Percentiles rank a stretch among this genome's conserved stretches.
phyloP scores from a whole-genome alignment of 345 rosid genomes.

The Arabis hirsuta region DNA sequence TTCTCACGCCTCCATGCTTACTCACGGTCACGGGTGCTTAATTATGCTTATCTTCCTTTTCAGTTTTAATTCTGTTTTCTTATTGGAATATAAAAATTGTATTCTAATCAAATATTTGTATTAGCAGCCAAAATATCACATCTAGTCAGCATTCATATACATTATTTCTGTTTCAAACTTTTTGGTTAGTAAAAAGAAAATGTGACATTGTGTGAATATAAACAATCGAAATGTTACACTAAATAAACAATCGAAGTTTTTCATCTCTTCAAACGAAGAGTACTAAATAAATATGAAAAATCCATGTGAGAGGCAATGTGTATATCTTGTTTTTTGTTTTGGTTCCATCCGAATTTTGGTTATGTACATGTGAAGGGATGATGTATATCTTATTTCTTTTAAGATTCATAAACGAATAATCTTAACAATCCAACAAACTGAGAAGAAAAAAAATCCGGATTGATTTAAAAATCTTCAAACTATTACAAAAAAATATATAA shows the following conservation, averaged over 20 bases:
- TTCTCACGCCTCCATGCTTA: constrained; percentile 38
- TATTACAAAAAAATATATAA: no score
- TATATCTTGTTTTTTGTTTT: background rate
- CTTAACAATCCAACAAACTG: no score
- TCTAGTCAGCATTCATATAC: constrained; percentile 26
- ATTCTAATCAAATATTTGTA: background rate
- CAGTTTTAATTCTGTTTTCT: constrained; percentile 24
- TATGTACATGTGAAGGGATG: no score
- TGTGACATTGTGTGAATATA: background rate
- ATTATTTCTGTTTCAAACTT: background rate
- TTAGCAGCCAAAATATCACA: constrained; percentile 2
- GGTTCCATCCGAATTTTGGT: no score
- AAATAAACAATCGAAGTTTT: background rate
- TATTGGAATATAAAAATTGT: no score
- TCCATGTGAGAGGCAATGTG: background rate
- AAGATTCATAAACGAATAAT: no score
- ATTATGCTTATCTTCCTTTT: constrained; percentile 11
- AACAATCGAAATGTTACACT: no score
- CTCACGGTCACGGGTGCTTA: constrained; percentile 37
- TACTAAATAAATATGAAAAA: background rate
- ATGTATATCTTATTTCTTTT: no score
- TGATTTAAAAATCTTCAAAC: no score
- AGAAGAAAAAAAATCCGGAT: no score
- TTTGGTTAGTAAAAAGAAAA: background rate
- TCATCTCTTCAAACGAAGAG: background rate